Percentiles rank a stretch among this genome's conserved stretches.
phyloP scores from a whole-genome alignment of 441 rosid species.

The Eutrema salsugineum region DNA sequence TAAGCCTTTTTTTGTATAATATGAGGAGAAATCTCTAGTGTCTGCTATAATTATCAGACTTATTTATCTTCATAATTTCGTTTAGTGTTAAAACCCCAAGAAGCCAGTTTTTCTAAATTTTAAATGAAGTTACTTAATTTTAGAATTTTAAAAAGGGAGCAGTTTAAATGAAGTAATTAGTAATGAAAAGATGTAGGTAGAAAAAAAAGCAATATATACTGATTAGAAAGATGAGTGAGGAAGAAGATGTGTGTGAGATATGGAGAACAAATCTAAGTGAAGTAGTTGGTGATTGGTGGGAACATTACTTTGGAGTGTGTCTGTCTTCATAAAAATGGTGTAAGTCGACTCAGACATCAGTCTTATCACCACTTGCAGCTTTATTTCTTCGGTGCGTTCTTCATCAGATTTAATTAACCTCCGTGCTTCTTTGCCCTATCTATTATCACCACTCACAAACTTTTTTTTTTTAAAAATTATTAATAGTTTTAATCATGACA shows the following conservation, averaged over 20 bases:
- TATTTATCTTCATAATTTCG: background rate
- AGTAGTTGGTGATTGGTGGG: constrained; percentile 18
- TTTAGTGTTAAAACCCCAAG: background rate
- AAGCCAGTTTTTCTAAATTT: background rate
- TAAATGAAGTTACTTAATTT: background rate
- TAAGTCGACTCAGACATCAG: constrained; percentile 33
- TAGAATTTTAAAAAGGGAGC: background rate
- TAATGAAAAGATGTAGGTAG: background rate
- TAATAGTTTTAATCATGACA: background rate
- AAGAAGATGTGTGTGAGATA: constrained; percentile 14
- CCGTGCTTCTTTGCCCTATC: constrained; percentile 9
- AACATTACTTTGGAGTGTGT: constrained; percentile 19
- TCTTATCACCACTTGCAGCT: constrained; percentile 28
- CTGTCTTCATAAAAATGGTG: constrained; percentile 23
- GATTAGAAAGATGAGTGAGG: background rate
- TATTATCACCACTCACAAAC: background rate
- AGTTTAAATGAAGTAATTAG: background rate
- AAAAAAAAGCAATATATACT: background rate
- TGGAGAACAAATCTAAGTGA: constrained; percentile 28
- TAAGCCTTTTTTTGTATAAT: background rate
- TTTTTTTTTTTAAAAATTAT: background rate
- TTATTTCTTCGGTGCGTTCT: constrained; percentile 33
- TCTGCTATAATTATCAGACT: background rate
- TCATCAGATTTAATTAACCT: constrained; percentile 27
- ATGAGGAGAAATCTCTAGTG: background rate